phyloP scores from a whole-genome alignment of 177 flowering plant species.

The Vitis hybrid region DNA sequence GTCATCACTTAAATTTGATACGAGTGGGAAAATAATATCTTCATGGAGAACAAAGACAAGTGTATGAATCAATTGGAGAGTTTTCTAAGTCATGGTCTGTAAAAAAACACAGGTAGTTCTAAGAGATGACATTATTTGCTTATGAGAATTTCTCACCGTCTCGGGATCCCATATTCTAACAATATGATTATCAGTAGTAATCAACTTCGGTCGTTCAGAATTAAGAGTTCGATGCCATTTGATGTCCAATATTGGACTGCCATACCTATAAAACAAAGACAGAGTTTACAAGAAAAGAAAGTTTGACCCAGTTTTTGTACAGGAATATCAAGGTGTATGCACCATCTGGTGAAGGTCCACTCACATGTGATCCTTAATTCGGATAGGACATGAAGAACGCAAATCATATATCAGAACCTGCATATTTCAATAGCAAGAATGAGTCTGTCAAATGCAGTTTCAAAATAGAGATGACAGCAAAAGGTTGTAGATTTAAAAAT shows the following conservation, averaged over 20 bases:
- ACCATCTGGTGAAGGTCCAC: conserved; percentile 17
- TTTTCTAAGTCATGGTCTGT: too few species aligned
- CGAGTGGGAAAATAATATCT: too few species aligned
- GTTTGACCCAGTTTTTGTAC: not conserved
- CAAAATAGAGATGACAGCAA: not conserved
- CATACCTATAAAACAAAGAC: conserved; percentile 58
- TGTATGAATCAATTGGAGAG: too few species aligned
- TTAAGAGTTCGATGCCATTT: conserved; percentile 92
- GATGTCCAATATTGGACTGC: conserved; percentile 78
- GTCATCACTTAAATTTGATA: too few species aligned
- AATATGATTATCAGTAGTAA: conserved; percentile 74
- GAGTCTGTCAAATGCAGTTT: not conserved
- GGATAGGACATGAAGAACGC: conserved; percentile 81
- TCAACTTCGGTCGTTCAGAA: conserved; percentile 61
- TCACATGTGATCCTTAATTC: conserved; percentile 89
- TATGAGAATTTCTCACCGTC: conserved; percentile 45
- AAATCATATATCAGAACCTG: conserved; percentile 93
- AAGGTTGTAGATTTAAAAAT: too few species aligned
- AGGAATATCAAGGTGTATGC: not conserved
- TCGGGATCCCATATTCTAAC: conserved; percentile 97
- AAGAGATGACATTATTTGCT: too few species aligned
- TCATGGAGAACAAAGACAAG: too few species aligned
- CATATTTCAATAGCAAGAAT: conserved; percentile 15
- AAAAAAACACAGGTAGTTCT: too few species aligned
- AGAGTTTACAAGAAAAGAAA: conserved; percentile 1